These are phyloP conservation scores for Yamagishiella unicocca DNA, from an alignment of 139 green algal genomes.

Conservation along the genomic window DNA sequence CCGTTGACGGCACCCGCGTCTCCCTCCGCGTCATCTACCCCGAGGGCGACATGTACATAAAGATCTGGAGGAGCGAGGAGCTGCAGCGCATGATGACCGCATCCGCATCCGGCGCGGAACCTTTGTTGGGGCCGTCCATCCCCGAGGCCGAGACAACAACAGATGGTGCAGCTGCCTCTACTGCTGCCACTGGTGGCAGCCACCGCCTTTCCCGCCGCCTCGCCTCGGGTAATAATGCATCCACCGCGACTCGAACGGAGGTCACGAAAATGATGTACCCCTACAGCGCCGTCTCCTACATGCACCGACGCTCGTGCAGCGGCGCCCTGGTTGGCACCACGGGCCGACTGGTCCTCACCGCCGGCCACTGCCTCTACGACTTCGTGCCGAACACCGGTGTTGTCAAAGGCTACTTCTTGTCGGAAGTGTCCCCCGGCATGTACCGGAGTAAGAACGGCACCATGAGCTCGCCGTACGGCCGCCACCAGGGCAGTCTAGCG, in stretches of 20 bases:
- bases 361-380: neutral
- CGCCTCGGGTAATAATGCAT: no score
- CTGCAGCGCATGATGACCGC: no score
- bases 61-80: neutral
- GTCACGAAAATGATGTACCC: neutral
- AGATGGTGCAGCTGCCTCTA: no score
- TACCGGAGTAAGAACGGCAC: neutral
- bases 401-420: no score
- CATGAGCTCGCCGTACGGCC: neutral
- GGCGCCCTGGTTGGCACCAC: neutral
- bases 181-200: no score
- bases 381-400: neutral
- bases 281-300: neutral
- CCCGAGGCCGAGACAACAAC: no score
- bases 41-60: neutral
- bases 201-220: no score
- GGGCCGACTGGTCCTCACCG: neutral
- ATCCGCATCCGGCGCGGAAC: no score
- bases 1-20: neutral
- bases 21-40: neutral
- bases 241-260: no score
- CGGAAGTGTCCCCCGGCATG: neutral
- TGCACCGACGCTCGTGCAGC: neutral
- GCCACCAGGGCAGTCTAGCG: neutral
- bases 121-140: no score